Evolutionary conservation across 1,139 yeast species (phyloP), one percentile per base, ranked within the genome.

Genomic region (Pichia sp.): DNA sequence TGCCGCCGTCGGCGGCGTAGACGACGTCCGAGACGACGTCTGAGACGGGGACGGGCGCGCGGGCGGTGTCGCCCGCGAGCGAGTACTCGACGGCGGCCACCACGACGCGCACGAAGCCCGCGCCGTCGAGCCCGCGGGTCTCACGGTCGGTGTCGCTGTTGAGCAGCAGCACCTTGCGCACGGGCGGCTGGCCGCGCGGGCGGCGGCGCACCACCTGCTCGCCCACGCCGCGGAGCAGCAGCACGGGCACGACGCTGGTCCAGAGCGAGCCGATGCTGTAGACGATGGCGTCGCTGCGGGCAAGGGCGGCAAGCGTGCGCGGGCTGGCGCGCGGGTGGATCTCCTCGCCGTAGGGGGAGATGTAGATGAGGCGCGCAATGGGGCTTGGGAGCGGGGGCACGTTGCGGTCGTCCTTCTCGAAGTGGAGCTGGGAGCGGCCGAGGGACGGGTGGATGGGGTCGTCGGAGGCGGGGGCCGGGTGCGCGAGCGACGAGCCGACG

Each of bases 261-360:
- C 88, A 87, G 47, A 92, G 72, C 2, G 96, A 87, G 1, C 97
- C 97, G 57, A 92, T 87, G 0, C 96, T 87, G 65, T 84, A 90
- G 0, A 92, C 75, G 0, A 90, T 70, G 13, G 80, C 77, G 50
- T 84, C 80, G 0, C 87, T 75, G 10, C 73, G 67, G 23, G 77
- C 67, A 2, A 90, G 68, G 26, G 81, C 75, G 0, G 80, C 69
- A 1, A 81, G 68, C 0, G 86, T 93, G 56, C 88, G 74, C 6
- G 82, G 72, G 61, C 86, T 86, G 1, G 95, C 93, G 30, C 76
- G 70, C 2, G 97, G 97, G 61, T 85, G 81, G 38, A 89, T 87
- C 65, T 90, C 97, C 64, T 87, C 90, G 0, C 96, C 96, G 64
- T 87, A 88, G 0, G 95, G 95, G 36, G 92, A 87, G 50, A 90